These are phyloP conservation scores for Tricholoma flavovirens DNA, from an alignment of 768 basidiomycete genomes.

Conservation along the genomic window DNA sequence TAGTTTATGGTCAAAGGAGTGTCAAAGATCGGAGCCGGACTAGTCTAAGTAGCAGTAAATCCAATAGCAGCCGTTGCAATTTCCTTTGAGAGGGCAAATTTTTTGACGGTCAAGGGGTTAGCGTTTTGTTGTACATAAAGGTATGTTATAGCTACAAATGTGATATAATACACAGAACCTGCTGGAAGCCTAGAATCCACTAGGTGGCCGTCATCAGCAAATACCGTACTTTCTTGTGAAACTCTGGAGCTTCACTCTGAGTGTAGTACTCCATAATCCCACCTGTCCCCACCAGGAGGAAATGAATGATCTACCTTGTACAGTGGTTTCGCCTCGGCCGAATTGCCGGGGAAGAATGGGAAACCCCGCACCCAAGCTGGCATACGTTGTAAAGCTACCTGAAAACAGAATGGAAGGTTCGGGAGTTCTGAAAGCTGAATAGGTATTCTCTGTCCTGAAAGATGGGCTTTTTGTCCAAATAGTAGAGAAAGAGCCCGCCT, in stretches of 20 bases:
- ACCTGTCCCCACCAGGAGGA: constrained; percentile 16
- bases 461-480: constrained; percentile 25
- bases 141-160: neutral
- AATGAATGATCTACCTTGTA: neutral
- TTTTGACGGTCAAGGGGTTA: neutral
- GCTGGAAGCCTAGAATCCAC: neutral
- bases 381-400: constrained; percentile 16
- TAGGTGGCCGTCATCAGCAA: constrained; percentile 5
- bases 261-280: constrained; percentile 12
- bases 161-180: neutral
- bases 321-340: neutral
- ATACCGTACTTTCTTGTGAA: constrained; percentile 12
- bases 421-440: constrained; percentile 26
- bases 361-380: constrained; percentile 14
- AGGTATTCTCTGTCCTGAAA: constrained; percentile 31
- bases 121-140: neutral
- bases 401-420: constrained; percentile 26
- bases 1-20: neutral
- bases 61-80: no score
- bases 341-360: constrained; percentile 18
- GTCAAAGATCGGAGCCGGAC: neutral
- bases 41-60: neutral
- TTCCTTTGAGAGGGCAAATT: no score
- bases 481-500: constrained; percentile 13
- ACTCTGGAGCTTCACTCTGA: constrained; percentile 18